phyloP scores from a whole-genome alignment of 2,329 filamentous ascomycete genomes.

The Thermomyces lanuginosus region DNA sequence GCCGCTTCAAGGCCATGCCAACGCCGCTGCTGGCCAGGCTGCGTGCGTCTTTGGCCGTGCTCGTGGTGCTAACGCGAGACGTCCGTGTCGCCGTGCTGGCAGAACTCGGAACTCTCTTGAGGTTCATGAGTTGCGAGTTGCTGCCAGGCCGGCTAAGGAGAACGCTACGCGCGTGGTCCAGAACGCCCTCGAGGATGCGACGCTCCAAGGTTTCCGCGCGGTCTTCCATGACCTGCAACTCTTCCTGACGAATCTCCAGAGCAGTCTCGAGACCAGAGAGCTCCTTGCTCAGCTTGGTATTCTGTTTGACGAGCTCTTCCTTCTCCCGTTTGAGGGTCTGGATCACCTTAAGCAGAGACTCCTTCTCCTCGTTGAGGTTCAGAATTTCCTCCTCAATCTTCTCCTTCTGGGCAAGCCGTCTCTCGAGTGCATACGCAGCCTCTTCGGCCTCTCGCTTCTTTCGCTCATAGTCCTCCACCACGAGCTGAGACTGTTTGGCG shows the following conservation, averaged over 20 bases:
- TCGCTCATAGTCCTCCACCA: slow-evolving; percentile 60
- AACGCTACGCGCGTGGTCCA: slow-evolving; percentile 75
- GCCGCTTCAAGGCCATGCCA: slow-evolving; percentile 36
- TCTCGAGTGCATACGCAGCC: slow-evolving; percentile 63
- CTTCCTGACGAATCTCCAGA: slow-evolving; percentile 71
- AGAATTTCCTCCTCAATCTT: slow-evolving; percentile 39
- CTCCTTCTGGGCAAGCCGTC: slow-evolving; percentile 50
- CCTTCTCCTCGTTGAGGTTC: slow-evolving; percentile 41
- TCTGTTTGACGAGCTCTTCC: slow-evolving; percentile 61
- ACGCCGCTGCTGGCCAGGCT: slow-evolving; percentile 27
- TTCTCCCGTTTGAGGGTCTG: slow-evolving; percentile 29
- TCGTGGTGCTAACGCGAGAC: slow-evolving; percentile 19
- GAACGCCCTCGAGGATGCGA: slow-evolving; percentile 83
- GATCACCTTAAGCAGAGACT: slow-evolving; percentile 44
- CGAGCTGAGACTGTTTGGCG: slow-evolving; percentile 55
- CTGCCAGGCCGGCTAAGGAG: slow-evolving; percentile 55
- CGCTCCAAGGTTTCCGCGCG: slow-evolving; percentile 81
- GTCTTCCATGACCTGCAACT: slow-evolving; percentile 76
- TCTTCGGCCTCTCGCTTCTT: slow-evolving; percentile 68
- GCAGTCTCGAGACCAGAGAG: slow-evolving; percentile 85
- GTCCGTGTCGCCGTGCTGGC: slow-evolving; percentile 23
- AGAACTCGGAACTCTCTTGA: slow-evolving; percentile 36
- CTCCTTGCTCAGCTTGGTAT: slow-evolving; percentile 64
- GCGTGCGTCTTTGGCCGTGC: slow-evolving; percentile 20
- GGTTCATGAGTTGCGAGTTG: slow-evolving; percentile 33